phyloP scores from a whole-genome alignment of 345 rosid species.

The Stellera chamaejasme region DNA sequence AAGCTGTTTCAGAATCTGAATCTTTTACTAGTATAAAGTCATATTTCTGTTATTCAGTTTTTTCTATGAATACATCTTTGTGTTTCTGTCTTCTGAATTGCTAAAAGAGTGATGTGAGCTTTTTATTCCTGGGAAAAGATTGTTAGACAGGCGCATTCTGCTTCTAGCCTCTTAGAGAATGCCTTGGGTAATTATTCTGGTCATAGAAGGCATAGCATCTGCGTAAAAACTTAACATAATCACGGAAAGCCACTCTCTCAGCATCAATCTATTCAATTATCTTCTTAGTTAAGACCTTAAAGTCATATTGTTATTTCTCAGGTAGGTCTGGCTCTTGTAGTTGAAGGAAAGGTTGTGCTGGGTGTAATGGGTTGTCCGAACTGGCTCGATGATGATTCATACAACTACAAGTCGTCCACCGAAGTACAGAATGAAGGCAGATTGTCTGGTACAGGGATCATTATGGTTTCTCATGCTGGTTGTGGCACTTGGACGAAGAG shows the following conservation, averaged over 20 bases:
- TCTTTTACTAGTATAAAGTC: too few species aligned
- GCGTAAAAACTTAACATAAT: too few species aligned
- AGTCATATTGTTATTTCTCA: conserved; percentile 22
- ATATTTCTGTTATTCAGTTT: too few species aligned
- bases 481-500: conserved; percentile 76
- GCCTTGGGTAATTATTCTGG: too few species aligned
- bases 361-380: conserved; percentile 93
- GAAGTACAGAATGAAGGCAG: conserved; percentile 17
- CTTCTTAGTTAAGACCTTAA: conserved; percentile 16
- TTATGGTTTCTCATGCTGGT: conserved; percentile 68
- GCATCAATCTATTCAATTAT: background rate
- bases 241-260: too few species aligned
- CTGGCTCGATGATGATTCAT: conserved; percentile 41
- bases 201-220: too few species aligned
- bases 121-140: too few species aligned
- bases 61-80: background rate
- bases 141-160: too few species aligned
- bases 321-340: conserved; percentile 93
- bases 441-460: conserved; percentile 31
- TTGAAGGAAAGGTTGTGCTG: conserved; percentile 65
- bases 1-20: too few species aligned
- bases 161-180: too few species aligned
- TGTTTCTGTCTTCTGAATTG: background rate
- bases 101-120: too few species aligned
- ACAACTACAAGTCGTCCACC: conserved; percentile 10